Evolutionary conservation across 148 eudicot species (phyloP), one percentile per base, ranked within the genome.

Genomic region (Persicaria tinctoria): DNA sequence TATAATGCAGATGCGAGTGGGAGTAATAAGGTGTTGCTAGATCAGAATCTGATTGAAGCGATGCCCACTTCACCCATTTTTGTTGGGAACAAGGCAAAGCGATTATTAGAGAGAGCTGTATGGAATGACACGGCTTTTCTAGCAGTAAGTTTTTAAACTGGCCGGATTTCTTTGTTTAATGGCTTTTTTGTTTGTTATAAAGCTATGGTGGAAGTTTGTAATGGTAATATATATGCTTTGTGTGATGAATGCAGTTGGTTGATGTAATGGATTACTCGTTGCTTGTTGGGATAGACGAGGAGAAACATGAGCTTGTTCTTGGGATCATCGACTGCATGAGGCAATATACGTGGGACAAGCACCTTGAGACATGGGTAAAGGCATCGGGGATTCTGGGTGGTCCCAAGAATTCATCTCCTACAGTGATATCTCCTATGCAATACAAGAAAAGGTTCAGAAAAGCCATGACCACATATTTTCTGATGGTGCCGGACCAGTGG

Each of bases 301-400:
- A 90, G 84, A 91, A 91, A 74, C 90, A 91, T 50, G 96, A 91
- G 85, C 86, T 94, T 74, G 97, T 94, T 50, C 87, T 94, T 54
- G 98, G 98, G 70, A 94, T 94, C 51, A 93, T 93, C 47, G 98
- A 91, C 80, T 93, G 89, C 82, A 91, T 93, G 98, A 91, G 98
- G 78, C 98, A 91, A 49, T 93, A 93, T 32, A 32, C 41, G 41
- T 32, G 41, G 41, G 41, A 32, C 41, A 32, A 32, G 41, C 41
- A 32, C 41, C 88, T 93, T 49, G 97, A 93, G 79, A 91, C 95
- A 50, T 93, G 98, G 98, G 95, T 91, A 38, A 93, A 93, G 82
- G 85, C 97, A 63, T 88, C 98, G 6, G 97, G 97, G 51, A 89
- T 91, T 63, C 93, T 93, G 0, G 98, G 98, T 20, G 97, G 98